Evolutionary conservation across 495 filamentous ascomycete genomes (phyloP).

Genomic region (Aspergillus carlsbadensis): DNA sequence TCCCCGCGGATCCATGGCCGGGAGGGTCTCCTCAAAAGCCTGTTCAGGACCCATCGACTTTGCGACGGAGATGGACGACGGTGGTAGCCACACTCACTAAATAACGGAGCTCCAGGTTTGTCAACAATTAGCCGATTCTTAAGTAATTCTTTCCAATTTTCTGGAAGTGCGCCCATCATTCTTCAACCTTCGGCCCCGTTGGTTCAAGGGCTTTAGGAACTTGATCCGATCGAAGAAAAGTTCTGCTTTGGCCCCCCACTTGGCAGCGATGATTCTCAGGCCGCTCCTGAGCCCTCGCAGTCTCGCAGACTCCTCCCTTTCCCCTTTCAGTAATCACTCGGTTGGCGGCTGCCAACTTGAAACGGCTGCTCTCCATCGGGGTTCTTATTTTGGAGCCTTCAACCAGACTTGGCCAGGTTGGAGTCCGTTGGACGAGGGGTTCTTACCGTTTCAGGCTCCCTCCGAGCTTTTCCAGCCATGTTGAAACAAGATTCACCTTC

Average conservation of each 20-base stretch:
- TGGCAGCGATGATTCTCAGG: background rate
- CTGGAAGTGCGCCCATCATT: background rate
- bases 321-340: constrained; percentile 10
- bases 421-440: no score
- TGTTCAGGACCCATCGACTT: no score
- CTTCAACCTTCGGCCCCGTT: no score
- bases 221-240: constrained; percentile 4
- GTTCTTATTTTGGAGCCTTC: constrained; percentile 21
- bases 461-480: constrained; percentile 3
- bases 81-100: background rate
- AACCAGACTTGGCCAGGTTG: constrained; percentile 11
- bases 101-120: background rate
- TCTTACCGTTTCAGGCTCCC: constrained; percentile 4
- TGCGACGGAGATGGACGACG: background rate
- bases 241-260: constrained; percentile 8
- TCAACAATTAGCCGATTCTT: background rate
- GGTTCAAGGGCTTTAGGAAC: background rate
- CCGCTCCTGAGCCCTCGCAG: no score
- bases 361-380: constrained; percentile 3
- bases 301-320: constrained; percentile 7
- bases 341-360: constrained; percentile 12
- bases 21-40: background rate
- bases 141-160: constrained; percentile 6
- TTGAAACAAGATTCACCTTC: background rate
- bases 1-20: background rate